These are phyloP conservation scores for Alternaria brassicicola DNA, from an alignment of 2,329 filamentous ascomycete species.

Conservation along the genomic window DNA sequence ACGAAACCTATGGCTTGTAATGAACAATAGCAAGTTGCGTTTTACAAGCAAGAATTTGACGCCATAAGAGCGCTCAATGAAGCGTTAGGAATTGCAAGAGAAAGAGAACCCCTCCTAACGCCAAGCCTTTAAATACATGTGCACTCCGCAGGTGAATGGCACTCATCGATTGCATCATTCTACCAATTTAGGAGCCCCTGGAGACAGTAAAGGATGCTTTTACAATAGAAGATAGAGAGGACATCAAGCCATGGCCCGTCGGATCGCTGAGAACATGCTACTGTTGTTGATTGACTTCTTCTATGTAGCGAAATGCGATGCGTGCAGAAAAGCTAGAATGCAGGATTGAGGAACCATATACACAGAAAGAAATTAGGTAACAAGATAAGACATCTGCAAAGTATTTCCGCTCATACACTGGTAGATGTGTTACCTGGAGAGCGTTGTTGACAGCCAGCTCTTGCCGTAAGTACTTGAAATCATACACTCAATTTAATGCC, in stretches of 20 bases:
- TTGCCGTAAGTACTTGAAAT: not conserved
- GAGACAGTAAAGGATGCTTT: rapidly evolving
- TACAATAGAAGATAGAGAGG: not conserved
- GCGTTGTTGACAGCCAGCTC: not conserved
- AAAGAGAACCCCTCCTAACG: not conserved
- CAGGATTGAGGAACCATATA: not conserved
- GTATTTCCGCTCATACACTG: not conserved
- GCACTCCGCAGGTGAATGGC: not conserved
- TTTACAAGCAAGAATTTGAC: not conserved
- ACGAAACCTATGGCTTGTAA: not conserved
- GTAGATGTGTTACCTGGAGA: not conserved
- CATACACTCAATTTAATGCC: not conserved
- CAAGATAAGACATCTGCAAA: not conserved
- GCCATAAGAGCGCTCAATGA: not conserved
- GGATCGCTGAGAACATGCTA: not conserved
- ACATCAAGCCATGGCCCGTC: not conserved
- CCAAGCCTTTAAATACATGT: not conserved
- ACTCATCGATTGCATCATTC: not conserved
- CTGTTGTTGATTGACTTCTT: not conserved
- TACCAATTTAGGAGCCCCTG: not conserved
- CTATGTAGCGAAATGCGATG: not conserved
- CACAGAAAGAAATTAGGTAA: not conserved
- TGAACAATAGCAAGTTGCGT: not conserved
- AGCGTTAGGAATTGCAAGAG: not conserved
- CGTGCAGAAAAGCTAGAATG: not conserved